Percentiles rank a stretch among this genome's conserved stretches.
Conservation (phyloP, 164 flowering plant genomes). For the Aristolochia contorta region DNA sequence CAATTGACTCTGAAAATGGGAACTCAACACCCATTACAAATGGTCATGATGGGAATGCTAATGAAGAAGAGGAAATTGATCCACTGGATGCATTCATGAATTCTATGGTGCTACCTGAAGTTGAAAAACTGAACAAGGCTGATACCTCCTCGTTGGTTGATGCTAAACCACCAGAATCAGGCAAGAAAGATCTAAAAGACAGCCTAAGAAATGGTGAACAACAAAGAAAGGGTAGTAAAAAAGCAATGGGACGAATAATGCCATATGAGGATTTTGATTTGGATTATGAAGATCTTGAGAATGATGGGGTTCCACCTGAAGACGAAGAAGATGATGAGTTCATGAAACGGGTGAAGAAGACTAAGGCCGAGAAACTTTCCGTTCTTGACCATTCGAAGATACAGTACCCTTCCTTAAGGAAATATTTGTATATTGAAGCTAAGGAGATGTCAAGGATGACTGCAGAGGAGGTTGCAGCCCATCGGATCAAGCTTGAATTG, state of each 20-base stretch:
- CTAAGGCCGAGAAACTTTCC: slow-evolving; percentile 82
- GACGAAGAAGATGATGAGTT: slow-evolving; percentile 96
- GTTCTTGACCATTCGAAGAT: slow-evolving; percentile 92
- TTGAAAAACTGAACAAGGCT: slow-evolving; percentile 44
- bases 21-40: slow-evolving; percentile 9
- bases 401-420: slow-evolving; percentile 66
- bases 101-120: slow-evolving; percentile 89
- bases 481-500: slow-evolving; percentile 72
- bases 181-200: slow-evolving; percentile 25
- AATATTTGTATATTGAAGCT: slow-evolving; percentile 87
- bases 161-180: slow-evolving; percentile 16
- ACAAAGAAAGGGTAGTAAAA: slow-evolving; percentile 31
- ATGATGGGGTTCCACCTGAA: slow-evolving; percentile 43
- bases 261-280: slow-evolving; percentile 87
- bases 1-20: slow-evolving; percentile 34
- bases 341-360: slow-evolving; percentile 94
- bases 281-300: slow-evolving; percentile 54
- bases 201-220: slow-evolving; percentile 25
- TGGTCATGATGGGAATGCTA: slow-evolving; percentile 22
- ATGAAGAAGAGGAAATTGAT: slow-evolving; percentile 78
- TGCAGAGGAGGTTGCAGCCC: slow-evolving; percentile 62
- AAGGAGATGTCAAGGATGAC: slow-evolving; percentile 82
- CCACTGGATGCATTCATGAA: slow-evolving; percentile 98
- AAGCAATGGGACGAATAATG: slow-evolving; percentile 67
- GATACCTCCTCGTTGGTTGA: slow-evolving; percentile 17